A percentile compares a stretch with the other conserved stretches of the same genome.
phyloP scores from a whole-genome alignment of 257 asterid species.

The Jasminum sambac region DNA sequence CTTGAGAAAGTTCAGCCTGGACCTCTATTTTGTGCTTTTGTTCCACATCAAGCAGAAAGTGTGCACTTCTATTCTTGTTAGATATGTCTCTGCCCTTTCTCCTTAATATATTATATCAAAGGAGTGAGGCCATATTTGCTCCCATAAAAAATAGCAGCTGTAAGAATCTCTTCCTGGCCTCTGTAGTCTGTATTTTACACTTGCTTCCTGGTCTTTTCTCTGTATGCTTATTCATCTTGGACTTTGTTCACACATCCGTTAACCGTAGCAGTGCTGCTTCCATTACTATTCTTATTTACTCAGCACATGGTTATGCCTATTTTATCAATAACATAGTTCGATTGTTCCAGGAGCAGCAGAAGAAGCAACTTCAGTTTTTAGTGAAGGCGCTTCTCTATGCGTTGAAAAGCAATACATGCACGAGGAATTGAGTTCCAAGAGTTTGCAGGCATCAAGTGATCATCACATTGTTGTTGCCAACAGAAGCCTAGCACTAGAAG shows the following conservation, averaged over 20 bases:
- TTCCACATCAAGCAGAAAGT: not conserved
- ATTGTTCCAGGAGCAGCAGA: constrained; percentile 82
- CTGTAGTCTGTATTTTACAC: not conserved
- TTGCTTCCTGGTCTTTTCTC: constrained; percentile 2
- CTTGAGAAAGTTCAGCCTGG: not conserved
- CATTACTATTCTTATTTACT: constrained; percentile 16
- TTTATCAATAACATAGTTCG: constrained; percentile 19
- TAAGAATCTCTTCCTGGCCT: not conserved
- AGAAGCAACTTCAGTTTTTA: constrained; percentile 81
- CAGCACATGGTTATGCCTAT: constrained; percentile 17
- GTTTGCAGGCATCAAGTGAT: constrained; percentile 48
- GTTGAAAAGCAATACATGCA: constrained; percentile 64
- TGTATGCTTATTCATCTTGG: not conserved
- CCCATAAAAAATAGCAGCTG: not conserved
- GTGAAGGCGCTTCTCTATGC: constrained; percentile 74
- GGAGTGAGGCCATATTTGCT: not conserved
- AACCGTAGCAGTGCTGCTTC: constrained; percentile 2
- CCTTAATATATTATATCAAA: not conserved
- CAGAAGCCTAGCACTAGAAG: constrained; percentile 53
- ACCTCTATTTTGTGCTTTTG: not conserved
- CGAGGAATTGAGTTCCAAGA: constrained; percentile 52
- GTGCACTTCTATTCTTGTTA: not conserved
- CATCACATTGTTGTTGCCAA: constrained; percentile 46
- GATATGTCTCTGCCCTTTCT: not conserved
- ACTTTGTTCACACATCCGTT: constrained; percentile 3